Evolutionary conservation across 1,284 basidiomycete species (phyloP), one percentile per base, ranked within the genome.

Genomic region (Moesziomyces sp.): DNA sequence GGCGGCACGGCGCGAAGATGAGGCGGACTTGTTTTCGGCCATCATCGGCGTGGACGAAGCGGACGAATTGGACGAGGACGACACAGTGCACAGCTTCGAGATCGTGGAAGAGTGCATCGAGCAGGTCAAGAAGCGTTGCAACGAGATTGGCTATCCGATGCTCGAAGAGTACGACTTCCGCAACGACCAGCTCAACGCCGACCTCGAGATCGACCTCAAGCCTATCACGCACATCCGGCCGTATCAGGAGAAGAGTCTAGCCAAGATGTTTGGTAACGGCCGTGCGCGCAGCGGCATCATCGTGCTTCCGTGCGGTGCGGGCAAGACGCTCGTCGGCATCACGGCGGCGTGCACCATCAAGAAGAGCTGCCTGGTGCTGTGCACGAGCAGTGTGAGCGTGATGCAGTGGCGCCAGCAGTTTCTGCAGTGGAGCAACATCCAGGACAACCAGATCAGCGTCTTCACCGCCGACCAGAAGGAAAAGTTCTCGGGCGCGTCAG

Each of bases 301-400:
- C 72, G 97, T 99, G 5, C 87, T 99, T 34, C 97, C 97, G 43
- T 99, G 97, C 83, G 97, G 97, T 66, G 97, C 97, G 34, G 97
- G 97, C 49, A 99, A 99, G 87, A 99, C 97, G 11, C 89, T 99
- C 5, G 97, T 99, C 7, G 97, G 97, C 18, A 98, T 99, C 81
- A 99, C 97, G 0, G 97, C 97, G 4, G 97, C 97, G 13, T 98
- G 95, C 82, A 99, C 97, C 19, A 97, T 99, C 86, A 97, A 97
- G 87, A 99, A 99, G 87, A 97, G 94, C 34, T 96, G 94, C 80
- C 88, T 99, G n/a, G 94, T 99, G 28, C 87, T 99, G 48, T 98
- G 96, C 85, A 84, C 81, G n/a, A 81, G 80, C 64, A 80, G 78
- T 59, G 82, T 84, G 45, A 80, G 77, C 46, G 82, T 84, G 34